Evolutionary conservation across 192 early-diverging fungal species (phyloP), one percentile per base, ranked within the genome.

Genomic region (Anaeromyces robustus): DNA sequence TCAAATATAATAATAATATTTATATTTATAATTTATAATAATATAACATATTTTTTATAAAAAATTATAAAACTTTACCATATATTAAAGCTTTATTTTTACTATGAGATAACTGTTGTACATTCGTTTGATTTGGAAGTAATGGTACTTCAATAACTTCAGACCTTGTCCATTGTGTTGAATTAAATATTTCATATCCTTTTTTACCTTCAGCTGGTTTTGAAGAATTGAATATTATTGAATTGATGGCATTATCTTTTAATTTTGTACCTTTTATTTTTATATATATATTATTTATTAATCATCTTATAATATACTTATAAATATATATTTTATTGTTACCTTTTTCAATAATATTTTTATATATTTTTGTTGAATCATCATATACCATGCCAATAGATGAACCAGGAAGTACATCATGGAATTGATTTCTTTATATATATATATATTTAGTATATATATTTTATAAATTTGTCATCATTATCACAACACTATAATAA

Each of bases 401-500:
- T 6, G 94, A 93, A 0, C 98, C 98, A 0, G 98, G 96, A 77
- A 99, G 87, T 6, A 98, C 94, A 86, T 98, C 97, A 82, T 99
- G 98, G 84, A 99, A 99, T 89, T 99, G 98, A 83, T 94, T 96
- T 31, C 84, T 86, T 30, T 30, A 79, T 68, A 28, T 29, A 31
- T 19, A n/a, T 14, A n/a, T 1, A 86, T 80, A 17, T 77, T 14
- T 4, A 34, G n/a, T n/a, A n/a, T n/a, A n/a, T n/a, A n/a, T n/a
- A n/a, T n/a, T n/a, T n/a, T n/a, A n/a, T n/a, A n/a, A n/a, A n/a
- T n/a, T n/a, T n/a, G n/a, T n/a, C n/a, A n/a, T n/a, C n/a, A n/a
- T n/a, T n/a, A n/a, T n/a, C n/a, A n/a, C n/a, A n/a, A n/a, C n/a
- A n/a, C n/a, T n/a, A n/a, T n/a, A n/a, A n/a, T n/a, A n/a, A n/a